Evolutionary conservation across 441 rosid genomes (phyloP).

Genomic region (Bruguiera hainesii): DNA sequence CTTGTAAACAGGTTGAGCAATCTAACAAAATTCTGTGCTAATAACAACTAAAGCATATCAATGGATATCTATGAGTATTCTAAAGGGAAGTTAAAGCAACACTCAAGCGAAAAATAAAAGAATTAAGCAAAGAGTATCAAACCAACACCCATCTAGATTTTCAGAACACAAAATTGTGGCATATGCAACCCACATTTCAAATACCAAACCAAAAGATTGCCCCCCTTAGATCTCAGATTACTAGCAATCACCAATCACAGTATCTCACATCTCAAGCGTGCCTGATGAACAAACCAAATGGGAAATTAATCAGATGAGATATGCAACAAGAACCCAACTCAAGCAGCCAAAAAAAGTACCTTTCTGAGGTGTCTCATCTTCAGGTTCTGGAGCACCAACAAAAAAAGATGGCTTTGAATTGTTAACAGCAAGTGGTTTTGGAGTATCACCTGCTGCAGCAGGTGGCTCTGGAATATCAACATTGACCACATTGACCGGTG

Average conservation of each 20-base stretch:
- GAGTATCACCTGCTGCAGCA: conserved; percentile 12
- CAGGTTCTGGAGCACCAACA: conserved; percentile 35
- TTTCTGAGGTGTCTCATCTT: conserved; percentile 42
- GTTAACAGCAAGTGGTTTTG: conserved; percentile 20
- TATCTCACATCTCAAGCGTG: not conserved
- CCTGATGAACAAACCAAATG: not conserved
- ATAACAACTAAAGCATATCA: not conserved
- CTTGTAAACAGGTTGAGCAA: not conserved
- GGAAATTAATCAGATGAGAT: not conserved
- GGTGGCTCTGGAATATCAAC: conserved; percentile 17
- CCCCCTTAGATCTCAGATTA: conserved; percentile 16
- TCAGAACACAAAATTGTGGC: conserved; percentile 15
- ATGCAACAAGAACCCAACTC: conserved; percentile 13
- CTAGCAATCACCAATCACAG: not conserved
- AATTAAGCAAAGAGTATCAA: not conserved
- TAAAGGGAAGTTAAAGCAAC: not conserved
- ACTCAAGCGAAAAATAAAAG: not conserved
- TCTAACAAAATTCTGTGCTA: not conserved
- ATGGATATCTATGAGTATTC: not conserved
- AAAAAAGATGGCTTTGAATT: conserved; percentile 18
- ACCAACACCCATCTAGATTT: conserved; percentile 7
- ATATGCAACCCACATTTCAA: conserved; percentile 12
- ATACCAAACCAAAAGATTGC: conserved; percentile 14
- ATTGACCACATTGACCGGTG: not conserved
- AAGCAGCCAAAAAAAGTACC: conserved; percentile 35